Percentiles rank a stretch among this genome's conserved stretches.
phyloP scores from a whole-genome alignment of 1,284 basidiomycete genomes.

The Rhizopogon hawkerae region DNA sequence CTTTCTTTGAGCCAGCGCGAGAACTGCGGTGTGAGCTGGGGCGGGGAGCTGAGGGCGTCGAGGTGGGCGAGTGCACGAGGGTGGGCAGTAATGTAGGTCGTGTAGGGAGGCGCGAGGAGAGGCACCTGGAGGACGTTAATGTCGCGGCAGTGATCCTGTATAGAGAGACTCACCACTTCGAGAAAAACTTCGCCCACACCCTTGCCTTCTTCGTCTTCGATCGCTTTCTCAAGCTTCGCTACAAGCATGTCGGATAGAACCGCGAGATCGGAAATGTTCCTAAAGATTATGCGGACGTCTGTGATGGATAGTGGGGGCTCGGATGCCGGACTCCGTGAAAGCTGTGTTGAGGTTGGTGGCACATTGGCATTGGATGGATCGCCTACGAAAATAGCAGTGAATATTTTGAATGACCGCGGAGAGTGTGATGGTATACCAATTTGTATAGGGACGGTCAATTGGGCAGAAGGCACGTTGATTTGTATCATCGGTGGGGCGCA shows the following conservation, averaged over 20 bases:
- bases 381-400: neutral
- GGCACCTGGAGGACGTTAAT: conserved; percentile 46
- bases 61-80: conserved; percentile 69
- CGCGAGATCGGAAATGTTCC: conserved; percentile 61
- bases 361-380: conserved; percentile 6
- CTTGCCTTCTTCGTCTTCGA: conserved; percentile 38
- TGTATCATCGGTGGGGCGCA: neutral
- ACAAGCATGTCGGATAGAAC: conserved; percentile 55
- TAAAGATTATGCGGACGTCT: conserved; percentile 59
- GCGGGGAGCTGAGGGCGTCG: conserved; percentile 45
- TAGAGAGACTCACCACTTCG: conserved; percentile 43
- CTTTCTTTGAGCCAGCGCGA: conserved; percentile 61
- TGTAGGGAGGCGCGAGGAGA: conserved; percentile 71
- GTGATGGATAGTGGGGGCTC: conserved; percentile 59
- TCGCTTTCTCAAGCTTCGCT: conserved; percentile 37
- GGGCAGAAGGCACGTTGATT: neutral
- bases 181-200: conserved; percentile 78
- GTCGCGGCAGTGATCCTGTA: conserved; percentile 4
- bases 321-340: conserved; percentile 27
- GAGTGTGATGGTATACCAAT: neutral
- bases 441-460: neutral
- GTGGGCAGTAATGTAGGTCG: conserved; percentile 82
- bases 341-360: conserved; percentile 30
- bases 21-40: conserved; percentile 39
- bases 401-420: neutral